Evolutionary conservation across 495 filamentous ascomycete species (phyloP), one percentile per base, ranked within the genome.

Genomic region (Penicillium silybi): DNA sequence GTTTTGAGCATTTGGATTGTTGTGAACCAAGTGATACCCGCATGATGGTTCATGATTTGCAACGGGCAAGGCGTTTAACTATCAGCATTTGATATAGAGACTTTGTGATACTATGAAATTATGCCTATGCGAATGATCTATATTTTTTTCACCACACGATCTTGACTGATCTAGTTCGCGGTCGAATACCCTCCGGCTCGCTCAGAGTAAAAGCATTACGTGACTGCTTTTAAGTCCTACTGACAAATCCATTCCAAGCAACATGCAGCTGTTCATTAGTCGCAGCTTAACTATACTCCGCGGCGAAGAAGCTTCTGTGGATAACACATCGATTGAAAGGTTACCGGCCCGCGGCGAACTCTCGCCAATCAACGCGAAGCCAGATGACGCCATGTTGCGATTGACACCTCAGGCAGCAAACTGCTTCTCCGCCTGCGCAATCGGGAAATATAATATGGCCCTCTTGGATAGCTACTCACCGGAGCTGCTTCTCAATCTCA

Each of bases 371-470:
- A 58, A 4, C 34, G 20, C n/a, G 6, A 26, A 16, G 6, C 1
- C 18, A 48, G 48, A 58, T 62, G 54, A 54, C 59, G 55, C 54
- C 44, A 58, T 62, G 38, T 35, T 7, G 11, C 3, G 1, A 25
- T 16, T n/a, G 1, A 4, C 7, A 46, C 61, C 57, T 63, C 43
- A 61, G 60, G 58, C 61, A 42, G 13, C n/a, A 35, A 37, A 23
- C 9, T 35, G 17, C 0, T 29, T 60, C 59, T 52, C 58, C 50
- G 53, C 59, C 54, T 56, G 19, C 57, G 54, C 25, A 46, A 54
- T 56, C 44, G 40, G 48, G 50, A 16, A 51, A 50, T 50, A 34
- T 59, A 55, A 41, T 49, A 51, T 55, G 41, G 17, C 46, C 22
- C 20, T 22, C 23, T 18, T 41, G 39, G 32, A 44, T 6, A 29